These are phyloP conservation scores for Vitis labrusca DNA, from an alignment of 164 flowering plant genomes.

Conservation along the genomic window DNA sequence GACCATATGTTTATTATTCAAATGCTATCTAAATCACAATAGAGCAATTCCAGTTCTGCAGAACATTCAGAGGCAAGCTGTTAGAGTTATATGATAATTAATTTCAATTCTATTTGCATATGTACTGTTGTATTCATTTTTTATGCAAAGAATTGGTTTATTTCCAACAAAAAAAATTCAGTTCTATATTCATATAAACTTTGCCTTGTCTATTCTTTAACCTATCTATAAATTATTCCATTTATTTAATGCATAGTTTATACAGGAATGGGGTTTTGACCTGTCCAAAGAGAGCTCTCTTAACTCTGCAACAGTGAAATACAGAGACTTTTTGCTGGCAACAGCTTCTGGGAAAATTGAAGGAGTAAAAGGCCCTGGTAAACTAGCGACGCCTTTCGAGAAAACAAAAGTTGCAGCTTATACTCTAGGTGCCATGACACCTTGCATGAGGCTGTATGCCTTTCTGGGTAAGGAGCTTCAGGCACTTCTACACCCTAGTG, in stretches of 20 bases:
- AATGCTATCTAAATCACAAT: neutral
- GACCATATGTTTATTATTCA: neutral
- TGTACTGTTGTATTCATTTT: too few species aligned
- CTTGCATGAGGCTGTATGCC: constrained; percentile 92
- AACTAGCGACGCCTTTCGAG: constrained; percentile 94
- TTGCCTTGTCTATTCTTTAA: neutral
- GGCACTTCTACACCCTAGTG: constrained; percentile 39
- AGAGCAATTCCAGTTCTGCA: neutral
- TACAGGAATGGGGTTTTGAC: constrained; percentile 84
- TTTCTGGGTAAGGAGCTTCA: constrained; percentile 69
- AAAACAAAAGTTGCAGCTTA: constrained; percentile 95
- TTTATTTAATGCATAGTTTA: constrained; percentile 17
- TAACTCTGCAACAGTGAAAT: constrained; percentile 64
- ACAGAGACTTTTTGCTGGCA: constrained; percentile 81
- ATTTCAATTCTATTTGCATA: too few species aligned
- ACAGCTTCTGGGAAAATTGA: constrained; percentile 96
- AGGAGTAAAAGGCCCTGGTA: constrained; percentile 79
- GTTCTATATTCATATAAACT: too few species aligned
- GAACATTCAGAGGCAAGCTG: neutral
- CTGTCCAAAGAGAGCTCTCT: constrained; percentile 39
- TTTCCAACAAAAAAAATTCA: too few species aligned
- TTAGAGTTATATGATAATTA: neutral
- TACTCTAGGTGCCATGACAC: constrained; percentile 88
- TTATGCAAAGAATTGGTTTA: too few species aligned
- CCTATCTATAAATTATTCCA: neutral